A percentile compares a stretch with the other conserved stretches of the same genome.
phyloP scores from a whole-genome alignment of 495 filamentous ascomycete genomes.

The Daldinia bambusicola region DNA sequence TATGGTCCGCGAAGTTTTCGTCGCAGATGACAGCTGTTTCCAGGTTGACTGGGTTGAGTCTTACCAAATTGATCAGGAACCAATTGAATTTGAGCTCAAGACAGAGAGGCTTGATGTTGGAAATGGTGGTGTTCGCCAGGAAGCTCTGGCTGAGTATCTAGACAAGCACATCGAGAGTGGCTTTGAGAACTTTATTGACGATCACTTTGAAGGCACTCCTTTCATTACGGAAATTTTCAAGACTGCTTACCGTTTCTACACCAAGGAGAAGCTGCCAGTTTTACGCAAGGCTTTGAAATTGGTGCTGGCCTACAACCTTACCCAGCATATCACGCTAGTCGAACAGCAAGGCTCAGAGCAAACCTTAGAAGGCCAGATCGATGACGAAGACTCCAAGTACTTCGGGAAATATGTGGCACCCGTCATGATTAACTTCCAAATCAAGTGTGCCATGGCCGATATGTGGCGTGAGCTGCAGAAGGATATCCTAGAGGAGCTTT shows the following conservation, averaged over 20 bases:
- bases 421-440: slow-evolving; percentile 98
- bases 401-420: slow-evolving; percentile 87
- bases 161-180: slow-evolving; percentile 90
- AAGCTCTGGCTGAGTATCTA: slow-evolving; percentile 83
- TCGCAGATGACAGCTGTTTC: slow-evolving; percentile 91
- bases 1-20: slow-evolving; percentile 88
- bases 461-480: slow-evolving; percentile 97
- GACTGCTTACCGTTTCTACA: slow-evolving; percentile 90
- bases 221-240: slow-evolving; percentile 94
- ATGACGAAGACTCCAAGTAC: slow-evolving; percentile 80
- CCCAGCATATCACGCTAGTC: slow-evolving; percentile 89
- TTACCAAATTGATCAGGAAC: slow-evolving; percentile 69
- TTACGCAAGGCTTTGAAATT: slow-evolving; percentile 92
- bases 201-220: slow-evolving; percentile 91
- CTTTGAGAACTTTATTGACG: slow-evolving; percentile 90
- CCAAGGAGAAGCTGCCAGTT: slow-evolving; percentile 80
- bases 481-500: slow-evolving; percentile 92
- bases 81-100: slow-evolving; percentile 81
- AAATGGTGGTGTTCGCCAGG: slow-evolving; percentile 80
- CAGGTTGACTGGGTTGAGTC: slow-evolving; percentile 89
- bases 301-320: slow-evolving; percentile 91
- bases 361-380: slow-evolving; percentile 78
- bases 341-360: slow-evolving; percentile 87
- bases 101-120: slow-evolving; percentile 88
- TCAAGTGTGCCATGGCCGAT: slow-evolving; percentile 92